Evolutionary conservation across 1,284 basidiomycete genomes (phyloP).

Genomic region (Ustilago nuda): DNA sequence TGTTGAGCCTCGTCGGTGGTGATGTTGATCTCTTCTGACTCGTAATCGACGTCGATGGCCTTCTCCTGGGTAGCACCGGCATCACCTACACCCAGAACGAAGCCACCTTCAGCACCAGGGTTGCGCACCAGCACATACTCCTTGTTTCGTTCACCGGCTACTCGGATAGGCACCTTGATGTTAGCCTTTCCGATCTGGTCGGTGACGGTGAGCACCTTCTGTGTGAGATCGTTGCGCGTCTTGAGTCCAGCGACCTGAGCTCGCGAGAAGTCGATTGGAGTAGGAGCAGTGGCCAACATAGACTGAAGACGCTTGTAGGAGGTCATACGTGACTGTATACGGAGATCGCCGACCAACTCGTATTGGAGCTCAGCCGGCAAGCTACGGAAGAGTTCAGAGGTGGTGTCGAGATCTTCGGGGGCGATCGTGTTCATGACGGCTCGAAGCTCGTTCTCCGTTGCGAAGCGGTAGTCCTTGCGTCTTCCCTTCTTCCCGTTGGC

Average conservation of each 20-base stretch:
- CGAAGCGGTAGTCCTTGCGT: conserved; percentile 64
- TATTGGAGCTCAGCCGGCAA: conserved; percentile 96
- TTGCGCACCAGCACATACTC: conserved; percentile 95
- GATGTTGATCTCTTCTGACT: conserved; percentile 48
- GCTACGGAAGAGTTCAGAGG: conserved; percentile 77
- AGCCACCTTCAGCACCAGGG: conserved; percentile 83
- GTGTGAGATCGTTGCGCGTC: conserved; percentile 90
- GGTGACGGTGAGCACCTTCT: conserved; percentile 92
- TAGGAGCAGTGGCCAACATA: conserved; percentile 84
- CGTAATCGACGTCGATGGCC: conserved; percentile 80
- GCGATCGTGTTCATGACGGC: conserved; percentile 62
- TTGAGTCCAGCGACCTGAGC: conserved; percentile 83
- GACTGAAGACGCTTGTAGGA: conserved; percentile 89
- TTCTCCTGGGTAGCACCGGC: conserved; percentile 79
- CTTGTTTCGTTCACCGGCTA: conserved; percentile 92
- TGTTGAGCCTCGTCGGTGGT: conserved; percentile 40
- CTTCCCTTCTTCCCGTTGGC: conserved; percentile 41
- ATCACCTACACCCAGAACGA: conserved; percentile 89
- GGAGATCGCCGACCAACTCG: conserved; percentile 95
- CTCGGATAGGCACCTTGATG: conserved; percentile 87
- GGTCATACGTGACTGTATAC: conserved; percentile 91
- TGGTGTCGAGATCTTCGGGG: conserved; percentile 66
- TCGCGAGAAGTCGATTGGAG: conserved; percentile 92
- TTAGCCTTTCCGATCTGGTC: conserved; percentile 87
- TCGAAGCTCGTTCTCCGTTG: conserved; percentile 65